Percentiles rank a stretch among this genome's conserved stretches.
phyloP scores from a whole-genome alignment of 1,139 yeast genomes.

The Magnusiomyces ingens region DNA sequence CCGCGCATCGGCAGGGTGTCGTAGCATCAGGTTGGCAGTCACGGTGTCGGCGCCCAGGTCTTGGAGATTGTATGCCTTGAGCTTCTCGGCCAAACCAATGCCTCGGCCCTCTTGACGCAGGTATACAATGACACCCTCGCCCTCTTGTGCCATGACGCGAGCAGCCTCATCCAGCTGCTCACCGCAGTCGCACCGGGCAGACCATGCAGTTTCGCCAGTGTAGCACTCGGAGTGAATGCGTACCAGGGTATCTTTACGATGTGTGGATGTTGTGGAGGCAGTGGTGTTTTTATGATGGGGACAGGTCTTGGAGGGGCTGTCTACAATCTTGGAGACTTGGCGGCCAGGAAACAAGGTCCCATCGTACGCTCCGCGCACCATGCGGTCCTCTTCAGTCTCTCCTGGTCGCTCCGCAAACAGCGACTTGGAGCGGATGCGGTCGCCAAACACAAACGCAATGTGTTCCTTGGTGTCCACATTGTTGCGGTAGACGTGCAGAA shows the following conservation, averaged over 20 bases:
- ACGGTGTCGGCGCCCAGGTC: slow-evolving; percentile 98
- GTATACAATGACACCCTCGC: slow-evolving; percentile 92
- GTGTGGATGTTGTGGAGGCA: neutral
- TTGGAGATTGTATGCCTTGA: slow-evolving; percentile 93
- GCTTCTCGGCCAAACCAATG: slow-evolving; percentile 91
- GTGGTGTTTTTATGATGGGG: slow-evolving; percentile 6
- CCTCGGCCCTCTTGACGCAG: slow-evolving; percentile 98
- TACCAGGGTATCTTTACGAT: slow-evolving; percentile 42
- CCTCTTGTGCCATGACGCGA: slow-evolving; percentile 74
- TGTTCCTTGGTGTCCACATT: slow-evolving; percentile 89
- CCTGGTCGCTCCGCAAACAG: slow-evolving; percentile 54
- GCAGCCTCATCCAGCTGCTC: slow-evolving; percentile 99
- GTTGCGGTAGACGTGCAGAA: slow-evolving; percentile 80
- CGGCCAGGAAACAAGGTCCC: slow-evolving; percentile 89
- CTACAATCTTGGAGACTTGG: slow-evolving; percentile 38
- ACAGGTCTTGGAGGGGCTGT: neutral
- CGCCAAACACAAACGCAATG: slow-evolving; percentile 94
- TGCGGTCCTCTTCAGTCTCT: slow-evolving; percentile 86
- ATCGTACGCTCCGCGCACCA: slow-evolving; percentile 95
- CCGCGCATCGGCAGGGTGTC: slow-evolving; percentile 97
- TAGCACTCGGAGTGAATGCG: slow-evolving; percentile 96
- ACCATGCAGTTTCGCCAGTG: slow-evolving; percentile 99
- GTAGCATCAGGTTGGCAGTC: slow-evolving; percentile 82
- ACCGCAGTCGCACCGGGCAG: slow-evolving; percentile 98
- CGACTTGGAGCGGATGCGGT: slow-evolving; percentile 71